Evolutionary conservation across 2,329 filamentous ascomycete species (phyloP).

Genomic region (Scedosporium dehoogii): DNA sequence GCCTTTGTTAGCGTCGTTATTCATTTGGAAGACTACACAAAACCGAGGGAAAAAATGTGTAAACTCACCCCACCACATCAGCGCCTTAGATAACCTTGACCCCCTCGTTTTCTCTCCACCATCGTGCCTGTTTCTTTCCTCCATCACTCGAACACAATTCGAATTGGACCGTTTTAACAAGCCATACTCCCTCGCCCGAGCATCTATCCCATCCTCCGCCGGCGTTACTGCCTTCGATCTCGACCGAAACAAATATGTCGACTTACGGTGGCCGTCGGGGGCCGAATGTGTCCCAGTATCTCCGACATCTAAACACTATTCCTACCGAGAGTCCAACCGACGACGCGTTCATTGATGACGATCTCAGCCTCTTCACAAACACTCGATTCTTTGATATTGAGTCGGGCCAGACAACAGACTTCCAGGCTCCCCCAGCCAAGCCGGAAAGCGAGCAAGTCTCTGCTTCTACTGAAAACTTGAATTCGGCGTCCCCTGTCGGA

Average conservation of each 20-base stretch:
- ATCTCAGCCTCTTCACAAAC: conserved; percentile 73
- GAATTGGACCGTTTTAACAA: no score
- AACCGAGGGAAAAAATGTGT: no score
- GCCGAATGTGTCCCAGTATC: conserved; percentile 82
- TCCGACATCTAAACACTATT: conserved; percentile 73
- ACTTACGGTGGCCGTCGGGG: conserved; percentile 66
- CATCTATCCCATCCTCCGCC: no score
- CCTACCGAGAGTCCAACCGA: conserved; percentile 42
- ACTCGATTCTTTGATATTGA: conserved; percentile 76
- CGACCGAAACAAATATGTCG: conserved; percentile 42
- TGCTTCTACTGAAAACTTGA: conserved; percentile 11
- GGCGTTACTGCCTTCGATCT: neutral
- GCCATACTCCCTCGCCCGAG: no score
- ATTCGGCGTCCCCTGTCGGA: conserved; percentile 18
- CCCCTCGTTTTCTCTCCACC: neutral
- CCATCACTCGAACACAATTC: no score
- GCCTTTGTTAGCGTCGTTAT: no score
- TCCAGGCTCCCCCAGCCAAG: conserved; percentile 40
- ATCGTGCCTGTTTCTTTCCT: neutral
- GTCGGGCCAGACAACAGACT: conserved; percentile 48
- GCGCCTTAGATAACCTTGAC: neutral
- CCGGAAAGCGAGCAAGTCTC: conserved; percentile 23
- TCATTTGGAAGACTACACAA: no score
- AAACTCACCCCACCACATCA: no score
- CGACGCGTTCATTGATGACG: conserved; percentile 56